These are phyloP conservation scores for Coemansia aciculifera DNA, from an alignment of 192 early-diverging fungal species.

Conservation along the genomic window DNA sequence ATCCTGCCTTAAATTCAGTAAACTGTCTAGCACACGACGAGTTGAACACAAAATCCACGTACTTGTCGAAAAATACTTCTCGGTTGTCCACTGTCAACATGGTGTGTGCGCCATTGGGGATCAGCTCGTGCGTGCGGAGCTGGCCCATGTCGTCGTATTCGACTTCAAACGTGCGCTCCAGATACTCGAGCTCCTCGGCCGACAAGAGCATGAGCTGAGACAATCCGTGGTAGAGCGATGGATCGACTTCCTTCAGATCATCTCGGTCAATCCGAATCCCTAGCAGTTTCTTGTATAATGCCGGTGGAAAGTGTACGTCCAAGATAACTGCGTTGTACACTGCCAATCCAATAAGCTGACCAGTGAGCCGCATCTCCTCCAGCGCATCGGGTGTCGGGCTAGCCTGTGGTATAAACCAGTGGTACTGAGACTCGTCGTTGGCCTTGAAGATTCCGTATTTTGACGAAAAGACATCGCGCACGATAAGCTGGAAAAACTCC, in stretches of 20 bases:
- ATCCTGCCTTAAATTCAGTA: slow-evolving; percentile 78
- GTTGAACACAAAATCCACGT: slow-evolving; percentile 78
- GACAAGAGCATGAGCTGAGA: slow-evolving; percentile 66
- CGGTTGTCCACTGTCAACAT: slow-evolving; percentile 72
- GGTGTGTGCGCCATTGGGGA: slow-evolving; percentile 63
- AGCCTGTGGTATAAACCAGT: slow-evolving; percentile 77
- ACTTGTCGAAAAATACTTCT: slow-evolving; percentile 77
- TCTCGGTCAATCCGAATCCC: slow-evolving; percentile 63
- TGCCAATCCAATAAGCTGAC: slow-evolving; percentile 85
- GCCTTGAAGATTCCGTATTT: slow-evolving; percentile 82
- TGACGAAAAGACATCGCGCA: slow-evolving; percentile 82
- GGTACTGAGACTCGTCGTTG: slow-evolving; percentile 78
- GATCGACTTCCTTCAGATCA: slow-evolving; percentile 77
- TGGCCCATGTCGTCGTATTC: slow-evolving; percentile 71
- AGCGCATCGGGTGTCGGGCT: slow-evolving; percentile 54
- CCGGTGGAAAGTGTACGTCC: slow-evolving; percentile 85
- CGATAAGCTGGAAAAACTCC: slow-evolving; percentile 90
- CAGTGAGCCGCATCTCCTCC: slow-evolving; percentile 85
- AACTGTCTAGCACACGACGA: slow-evolving; percentile 68
- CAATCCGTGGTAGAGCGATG: slow-evolving; percentile 75
- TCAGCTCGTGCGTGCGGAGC: slow-evolving; percentile 63
- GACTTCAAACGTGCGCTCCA: slow-evolving; percentile 81
- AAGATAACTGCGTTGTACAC: slow-evolving; percentile 92
- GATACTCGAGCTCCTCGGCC: slow-evolving; percentile 68
- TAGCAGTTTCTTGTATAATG: slow-evolving; percentile 86